These are phyloP conservation scores for Solioccasus polychromus DNA, from an alignment of 768 basidiomycete genomes.

Conservation along the genomic window DNA sequence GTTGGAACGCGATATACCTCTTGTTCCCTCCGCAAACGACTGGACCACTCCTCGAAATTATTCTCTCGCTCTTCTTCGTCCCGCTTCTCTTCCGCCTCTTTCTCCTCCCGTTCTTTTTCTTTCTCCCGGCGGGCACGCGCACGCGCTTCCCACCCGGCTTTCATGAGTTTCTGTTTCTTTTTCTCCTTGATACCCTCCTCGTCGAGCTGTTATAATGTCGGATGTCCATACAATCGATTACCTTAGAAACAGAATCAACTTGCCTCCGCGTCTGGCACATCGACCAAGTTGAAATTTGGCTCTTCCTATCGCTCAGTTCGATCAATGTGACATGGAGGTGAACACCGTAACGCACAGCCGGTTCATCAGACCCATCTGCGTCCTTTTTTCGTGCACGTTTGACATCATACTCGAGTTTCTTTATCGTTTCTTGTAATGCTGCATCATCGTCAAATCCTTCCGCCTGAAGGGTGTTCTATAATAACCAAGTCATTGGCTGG, in stretches of 20 bases:
- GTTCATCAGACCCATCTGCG: conserved; percentile 64
- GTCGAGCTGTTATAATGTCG: conserved; percentile 52
- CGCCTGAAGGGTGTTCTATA: conserved; percentile 54
- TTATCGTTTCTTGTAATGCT: conserved; percentile 76
- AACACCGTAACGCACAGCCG: conserved; percentile 35
- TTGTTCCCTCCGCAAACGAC: conserved; percentile 72
- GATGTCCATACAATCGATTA: neutral
- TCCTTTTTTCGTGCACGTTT: conserved; percentile 83
- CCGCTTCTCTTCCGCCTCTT: conserved; percentile 53
- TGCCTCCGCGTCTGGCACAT: conserved; percentile 86
- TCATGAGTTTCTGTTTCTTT: conserved; percentile 86
- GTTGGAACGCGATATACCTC: conserved; percentile 47
- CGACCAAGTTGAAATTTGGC: conserved; percentile 85
- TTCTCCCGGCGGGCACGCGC: conserved; percentile 83
- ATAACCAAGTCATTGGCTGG: neutral
- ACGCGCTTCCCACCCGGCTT: conserved; percentile 91
- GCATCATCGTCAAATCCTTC: conserved; percentile 80
- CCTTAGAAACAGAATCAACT: conserved; percentile 7
- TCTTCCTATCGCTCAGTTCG: conserved; percentile 56
- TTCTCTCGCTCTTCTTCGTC: conserved; percentile 73
- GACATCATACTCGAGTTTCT: conserved; percentile 78
- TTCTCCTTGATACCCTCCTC: conserved; percentile 95
- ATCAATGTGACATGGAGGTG: neutral
- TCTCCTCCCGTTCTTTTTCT: conserved; percentile 75
- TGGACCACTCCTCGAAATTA: conserved; percentile 73